Base-by-base conservation (phyloP, 148 eudicot species). In the Bassia scoparia region DNA sequence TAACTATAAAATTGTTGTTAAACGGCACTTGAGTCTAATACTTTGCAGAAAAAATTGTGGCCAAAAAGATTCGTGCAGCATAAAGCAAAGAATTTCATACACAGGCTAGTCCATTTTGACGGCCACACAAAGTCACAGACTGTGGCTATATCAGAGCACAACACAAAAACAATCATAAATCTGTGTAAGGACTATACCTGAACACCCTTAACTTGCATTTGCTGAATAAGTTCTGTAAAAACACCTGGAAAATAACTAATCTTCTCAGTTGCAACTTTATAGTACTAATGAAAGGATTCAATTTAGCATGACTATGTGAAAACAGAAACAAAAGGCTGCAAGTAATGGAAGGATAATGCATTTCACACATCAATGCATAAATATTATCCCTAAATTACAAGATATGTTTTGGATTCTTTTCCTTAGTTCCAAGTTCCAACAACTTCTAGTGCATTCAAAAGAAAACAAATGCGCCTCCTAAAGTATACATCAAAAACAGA, bases 181-280 rank as follows among this genome's bases (percentile, higher is more conserved):
- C 29, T 58, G 49, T 60, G 26, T 17, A 53, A 41, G 23, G 15
- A 71, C 41, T 50, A 79, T 83, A 94, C 99, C 99, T 92, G 97
- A 58, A 90, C 86, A 60, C 96, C 96, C 87, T 96, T 92, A 72
- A 96, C 99, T 86, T 92, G 94, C 99, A 96, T 90, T 83, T 92
- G 96, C 77, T 96, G 99, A 79, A 96, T 87, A 72, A 96, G 97
- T 81, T 96, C 99, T 0, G 99, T 96, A 74, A 96, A 96, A 74
- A 96, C 99, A 83, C 99, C 99, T 96, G 89, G 64, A 83, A 76
- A 62, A 33, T 60, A 77, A 83, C 56, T 41, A 35, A 24, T 48
- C 30, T 68, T 15, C 41, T 81, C 21, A 60, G 49, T 46, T 71
- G 52, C 24, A 69, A 20, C 83, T 70, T 53, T 10, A 60, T 11